A percentile compares a stretch with the other conserved stretches of the same genome.
Conservation (phyloP, 139 green algal genomes). For the Ostreobium quekettii region DNA sequence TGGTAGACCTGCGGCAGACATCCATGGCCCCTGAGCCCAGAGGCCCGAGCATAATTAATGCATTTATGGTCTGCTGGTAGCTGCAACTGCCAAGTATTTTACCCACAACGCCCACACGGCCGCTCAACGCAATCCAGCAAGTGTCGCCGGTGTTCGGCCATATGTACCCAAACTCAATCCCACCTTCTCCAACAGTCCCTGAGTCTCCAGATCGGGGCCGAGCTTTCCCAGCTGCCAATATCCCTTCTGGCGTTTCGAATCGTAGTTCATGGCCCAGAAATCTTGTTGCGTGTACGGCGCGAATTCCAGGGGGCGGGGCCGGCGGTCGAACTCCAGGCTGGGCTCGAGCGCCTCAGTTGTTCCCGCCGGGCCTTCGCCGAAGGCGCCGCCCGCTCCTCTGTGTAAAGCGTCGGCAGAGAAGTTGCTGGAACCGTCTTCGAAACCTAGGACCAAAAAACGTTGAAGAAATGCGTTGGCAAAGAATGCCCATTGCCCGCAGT, state of each 20-base stretch:
- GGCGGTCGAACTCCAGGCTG: constrained; percentile 27
- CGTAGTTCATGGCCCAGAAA: constrained; percentile 33
- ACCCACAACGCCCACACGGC: not conserved
- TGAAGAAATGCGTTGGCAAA: no score
- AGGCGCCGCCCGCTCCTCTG: no score
- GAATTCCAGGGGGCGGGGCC: constrained; percentile 22
- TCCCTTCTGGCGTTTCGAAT: constrained; percentile 31
- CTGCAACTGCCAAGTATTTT: not conserved
- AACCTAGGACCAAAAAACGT: no score
- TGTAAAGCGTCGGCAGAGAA: no score
- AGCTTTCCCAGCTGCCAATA: constrained; percentile 69
- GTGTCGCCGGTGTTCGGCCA: no score
- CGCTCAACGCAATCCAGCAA: not conserved
- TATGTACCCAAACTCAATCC: not conserved
- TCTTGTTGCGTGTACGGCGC: constrained; percentile 29
- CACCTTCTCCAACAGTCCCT: constrained; percentile 51
- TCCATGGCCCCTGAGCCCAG: constrained; percentile 21
- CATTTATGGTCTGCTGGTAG: not conserved
- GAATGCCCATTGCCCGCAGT: no score
- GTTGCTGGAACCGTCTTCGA: no score
- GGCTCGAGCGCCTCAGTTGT: no score
- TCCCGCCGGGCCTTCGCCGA: no score
- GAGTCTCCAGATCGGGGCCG: constrained; percentile 47
- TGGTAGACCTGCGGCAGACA: no score
- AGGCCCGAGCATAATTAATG: not conserved